A percentile compares a stretch with the other conserved stretches of the same genome.
phyloP scores from a whole-genome alignment of 176 grass and related monocot genomes.

The Carex scoparia region DNA sequence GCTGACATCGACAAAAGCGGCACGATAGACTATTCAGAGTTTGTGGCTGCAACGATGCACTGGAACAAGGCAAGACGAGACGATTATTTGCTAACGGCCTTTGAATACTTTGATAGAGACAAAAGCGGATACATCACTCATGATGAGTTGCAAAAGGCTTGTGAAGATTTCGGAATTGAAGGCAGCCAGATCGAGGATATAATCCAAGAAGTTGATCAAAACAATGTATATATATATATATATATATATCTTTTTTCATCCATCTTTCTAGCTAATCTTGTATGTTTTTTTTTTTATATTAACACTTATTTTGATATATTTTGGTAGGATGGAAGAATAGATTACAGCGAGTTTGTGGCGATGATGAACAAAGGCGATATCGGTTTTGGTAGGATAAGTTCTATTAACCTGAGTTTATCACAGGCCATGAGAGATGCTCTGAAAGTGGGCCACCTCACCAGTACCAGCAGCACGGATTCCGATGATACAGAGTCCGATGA shows the following conservation, averaged over 20 bases:
- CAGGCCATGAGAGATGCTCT: constrained; percentile 59
- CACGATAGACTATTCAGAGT: constrained; percentile 85
- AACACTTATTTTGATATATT: neutral
- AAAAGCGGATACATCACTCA: constrained; percentile 83
- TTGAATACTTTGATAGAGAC: constrained; percentile 95
- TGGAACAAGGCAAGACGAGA: constrained; percentile 80
- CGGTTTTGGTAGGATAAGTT: constrained; percentile 50
- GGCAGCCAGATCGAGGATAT: constrained; percentile 59
- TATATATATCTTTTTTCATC: too few relatives aligned
- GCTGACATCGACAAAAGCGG: constrained; percentile 91
- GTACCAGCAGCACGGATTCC: neutral
- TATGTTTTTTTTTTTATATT: neutral
- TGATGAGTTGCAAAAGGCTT: constrained; percentile 86
- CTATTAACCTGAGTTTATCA: constrained; percentile 54
- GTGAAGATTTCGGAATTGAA: constrained; percentile 80
- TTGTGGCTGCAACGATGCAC: constrained; percentile 79
- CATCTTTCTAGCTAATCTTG: neutral
- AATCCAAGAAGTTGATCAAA: constrained; percentile 82
- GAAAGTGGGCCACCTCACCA: constrained; percentile 21
- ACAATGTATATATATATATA: constrained; percentile 45
- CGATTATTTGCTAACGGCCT: constrained; percentile 78
- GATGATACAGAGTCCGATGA: neutral
- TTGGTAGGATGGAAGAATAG: constrained; percentile 76
- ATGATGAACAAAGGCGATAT: constrained; percentile 86
- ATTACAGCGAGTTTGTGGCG: constrained; percentile 89